Conservation (phyloP, 2,329 filamentous ascomycete genomes). For the Coniella lustricola region DNA sequence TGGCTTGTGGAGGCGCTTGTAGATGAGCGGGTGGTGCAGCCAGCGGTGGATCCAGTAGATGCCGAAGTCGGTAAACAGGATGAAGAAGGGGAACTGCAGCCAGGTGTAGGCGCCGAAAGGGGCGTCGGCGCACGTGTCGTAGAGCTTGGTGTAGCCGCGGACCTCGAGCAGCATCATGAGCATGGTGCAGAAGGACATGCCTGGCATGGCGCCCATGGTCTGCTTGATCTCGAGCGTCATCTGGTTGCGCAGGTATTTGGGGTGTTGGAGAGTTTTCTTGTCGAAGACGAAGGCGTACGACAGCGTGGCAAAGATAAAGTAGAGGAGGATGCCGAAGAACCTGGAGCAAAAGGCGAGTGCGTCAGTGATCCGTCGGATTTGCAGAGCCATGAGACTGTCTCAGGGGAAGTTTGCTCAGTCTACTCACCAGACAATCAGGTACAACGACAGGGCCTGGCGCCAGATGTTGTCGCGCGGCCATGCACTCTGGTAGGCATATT, state of each 20-base stretch:
- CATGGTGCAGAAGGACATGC: conserved; percentile 75
- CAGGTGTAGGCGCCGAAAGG: conserved; percentile 73
- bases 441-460: conserved; percentile 70
- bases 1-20: conserved; percentile 89
- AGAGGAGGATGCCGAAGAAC: conserved; percentile 77
- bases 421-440: conserved; percentile 75
- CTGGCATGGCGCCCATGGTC: conserved; percentile 67
- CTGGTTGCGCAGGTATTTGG: conserved; percentile 93
- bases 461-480: conserved; percentile 71
- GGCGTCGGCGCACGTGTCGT: conserved; percentile 69
- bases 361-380: background rate
- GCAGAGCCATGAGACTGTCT: background rate
- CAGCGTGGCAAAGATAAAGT: conserved; percentile 75
- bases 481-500: conserved; percentile 72
- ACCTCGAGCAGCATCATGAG: conserved; percentile 80
- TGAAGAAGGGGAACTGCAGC: conserved; percentile 81
- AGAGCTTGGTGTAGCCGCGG: conserved; percentile 78
- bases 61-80: conserved; percentile 79
- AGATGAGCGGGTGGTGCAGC: conserved; percentile 71
- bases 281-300: conserved; percentile 90
- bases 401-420: background rate
- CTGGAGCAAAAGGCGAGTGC: conserved; percentile 38
- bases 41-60: conserved; percentile 91
- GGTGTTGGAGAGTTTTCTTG: conserved; percentile 80
- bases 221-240: conserved; percentile 79